A percentile compares a stretch with the other conserved stretches of the same genome.
phyloP scores from a whole-genome alignment of 495 filamentous ascomycete genomes.

The Tuber calosporum region DNA sequence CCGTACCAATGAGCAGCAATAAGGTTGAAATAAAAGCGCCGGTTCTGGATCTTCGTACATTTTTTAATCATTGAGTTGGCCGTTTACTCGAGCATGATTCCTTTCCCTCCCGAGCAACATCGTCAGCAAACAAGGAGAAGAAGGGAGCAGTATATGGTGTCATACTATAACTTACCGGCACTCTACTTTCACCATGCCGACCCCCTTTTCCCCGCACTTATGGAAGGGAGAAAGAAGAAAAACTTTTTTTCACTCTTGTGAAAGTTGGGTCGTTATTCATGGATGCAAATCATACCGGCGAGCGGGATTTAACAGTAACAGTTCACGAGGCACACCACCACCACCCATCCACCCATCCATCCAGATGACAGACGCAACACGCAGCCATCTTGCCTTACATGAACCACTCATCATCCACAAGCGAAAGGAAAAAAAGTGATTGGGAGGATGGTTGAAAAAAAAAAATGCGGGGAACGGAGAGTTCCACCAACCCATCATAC shows the following conservation, averaged over 20 bases:
- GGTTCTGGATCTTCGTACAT: background rate
- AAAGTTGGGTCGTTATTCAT: background rate
- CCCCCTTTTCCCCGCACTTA: background rate
- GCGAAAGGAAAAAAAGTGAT: background rate
- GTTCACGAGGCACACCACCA: slow-evolving; percentile 27
- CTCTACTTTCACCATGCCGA: background rate
- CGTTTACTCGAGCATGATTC: background rate
- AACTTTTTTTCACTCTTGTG: background rate
- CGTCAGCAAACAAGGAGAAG: background rate
- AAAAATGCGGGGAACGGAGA: slow-evolving; percentile 38
- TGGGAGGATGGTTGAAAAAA: background rate
- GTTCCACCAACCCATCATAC: slow-evolving; percentile 17
- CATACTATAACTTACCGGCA: background rate
- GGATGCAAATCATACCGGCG: background rate
- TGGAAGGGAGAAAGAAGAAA: no score
- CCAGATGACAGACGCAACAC: slow-evolving; percentile 30
- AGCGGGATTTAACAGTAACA: slow-evolving; percentile 8
- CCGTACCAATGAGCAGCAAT: background rate
- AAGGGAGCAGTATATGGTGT: background rate
- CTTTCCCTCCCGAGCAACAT: background rate
- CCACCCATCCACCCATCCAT: background rate
- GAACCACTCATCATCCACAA: slow-evolving; percentile 21
- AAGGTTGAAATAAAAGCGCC: background rate
- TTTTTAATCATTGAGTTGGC: background rate
- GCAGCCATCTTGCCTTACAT: slow-evolving; percentile 19